A percentile compares a stretch with the other conserved stretches of the same genome.
Conservation (phyloP, 2,329 filamentous ascomycete species). For the Helminthosporium solani region DNA sequence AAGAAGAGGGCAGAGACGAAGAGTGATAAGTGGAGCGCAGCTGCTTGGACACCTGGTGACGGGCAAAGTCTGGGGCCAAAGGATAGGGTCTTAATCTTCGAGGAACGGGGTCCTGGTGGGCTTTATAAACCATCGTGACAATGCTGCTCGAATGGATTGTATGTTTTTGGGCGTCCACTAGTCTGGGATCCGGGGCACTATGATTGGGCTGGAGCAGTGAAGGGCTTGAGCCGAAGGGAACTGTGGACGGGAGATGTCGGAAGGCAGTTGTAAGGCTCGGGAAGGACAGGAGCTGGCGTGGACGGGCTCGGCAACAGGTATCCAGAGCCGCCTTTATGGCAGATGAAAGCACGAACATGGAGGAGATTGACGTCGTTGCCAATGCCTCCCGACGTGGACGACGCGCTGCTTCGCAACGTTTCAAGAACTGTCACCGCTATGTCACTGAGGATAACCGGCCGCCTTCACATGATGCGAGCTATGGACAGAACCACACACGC, state of each 20-base stretch:
- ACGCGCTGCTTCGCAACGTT: constrained; percentile 1
- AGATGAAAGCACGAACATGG: constrained; percentile 7
- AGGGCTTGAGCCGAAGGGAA: constrained; percentile 6
- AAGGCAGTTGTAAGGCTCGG: constrained; percentile 10
- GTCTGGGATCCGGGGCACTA: constrained; percentile 14
- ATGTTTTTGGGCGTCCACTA: constrained; percentile 25
- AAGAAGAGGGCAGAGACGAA: constrained; percentile 52
- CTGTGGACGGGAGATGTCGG: constrained; percentile 11
- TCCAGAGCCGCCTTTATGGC: constrained; percentile 1
- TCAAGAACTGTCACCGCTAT: constrained; percentile 8
- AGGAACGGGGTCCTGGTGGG: constrained; percentile 36
- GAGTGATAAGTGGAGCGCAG: constrained; percentile 61
- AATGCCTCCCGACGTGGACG: too few relatives aligned
- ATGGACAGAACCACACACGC: too few relatives aligned
- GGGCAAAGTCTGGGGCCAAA: constrained; percentile 57
- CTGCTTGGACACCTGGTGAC: constrained; percentile 60
- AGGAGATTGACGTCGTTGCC: too few relatives aligned
- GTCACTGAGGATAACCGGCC: constrained; percentile 5
- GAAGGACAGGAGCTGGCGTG: constrained; percentile 3
- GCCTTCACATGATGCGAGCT: constrained; percentile 7
- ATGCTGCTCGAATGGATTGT: constrained; percentile 22
- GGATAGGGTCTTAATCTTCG: constrained; percentile 46
- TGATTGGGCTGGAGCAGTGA: constrained; percentile 27
- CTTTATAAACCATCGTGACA: constrained; percentile 42
- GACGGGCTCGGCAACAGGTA: constrained; percentile 5